Percentiles rank a stretch among this genome's conserved stretches.
These are phyloP conservation scores for Macrolepiota albuminosa DNA, from an alignment of 768 basidiomycete genomes.

Conservation along the genomic window DNA sequence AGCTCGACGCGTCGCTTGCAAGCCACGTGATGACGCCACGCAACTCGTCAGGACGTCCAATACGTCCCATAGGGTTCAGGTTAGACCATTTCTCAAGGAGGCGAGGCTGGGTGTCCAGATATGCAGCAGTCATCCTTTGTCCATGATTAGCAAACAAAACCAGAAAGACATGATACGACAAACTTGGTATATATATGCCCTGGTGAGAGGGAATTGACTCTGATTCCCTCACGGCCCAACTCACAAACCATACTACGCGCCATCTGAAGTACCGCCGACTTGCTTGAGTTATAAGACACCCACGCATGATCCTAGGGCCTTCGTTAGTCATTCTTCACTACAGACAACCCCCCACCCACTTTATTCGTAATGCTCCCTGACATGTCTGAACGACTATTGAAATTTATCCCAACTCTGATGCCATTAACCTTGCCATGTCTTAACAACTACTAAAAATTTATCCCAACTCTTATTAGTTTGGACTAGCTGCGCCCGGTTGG, in stretches of 20 bases:
- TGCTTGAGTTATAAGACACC: constrained; percentile 75
- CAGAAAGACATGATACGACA: constrained; percentile 8
- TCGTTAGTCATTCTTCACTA: background rate
- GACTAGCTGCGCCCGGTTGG: too few species aligned
- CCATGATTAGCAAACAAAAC: background rate
- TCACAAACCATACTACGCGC: constrained; percentile 80
- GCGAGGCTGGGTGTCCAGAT: constrained; percentile 60
- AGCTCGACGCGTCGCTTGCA: constrained; percentile 70
- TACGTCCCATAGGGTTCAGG: constrained; percentile 64
- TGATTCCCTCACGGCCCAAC: constrained; percentile 57
- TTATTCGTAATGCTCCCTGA: constrained; percentile 65
- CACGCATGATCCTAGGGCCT: constrained; percentile 55
- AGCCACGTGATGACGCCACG: constrained; percentile 70
- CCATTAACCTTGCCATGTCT: too few species aligned
- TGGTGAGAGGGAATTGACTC: constrained; percentile 74
- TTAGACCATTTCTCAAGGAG: constrained; percentile 63
- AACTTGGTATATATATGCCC: constrained; percentile 73
- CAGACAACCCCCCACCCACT: constrained; percentile 28
- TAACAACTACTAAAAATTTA: constrained; percentile 15
- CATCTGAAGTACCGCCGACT: constrained; percentile 78
- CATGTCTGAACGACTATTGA: constrained; percentile 22
- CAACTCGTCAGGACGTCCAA: constrained; percentile 70
- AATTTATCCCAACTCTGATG: too few species aligned
- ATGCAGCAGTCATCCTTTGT: constrained; percentile 68
- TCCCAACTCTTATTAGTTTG: too few species aligned